Evolutionary conservation across 2,329 filamentous ascomycete species (phyloP).

Genomic region (Fusarium sororula): DNA sequence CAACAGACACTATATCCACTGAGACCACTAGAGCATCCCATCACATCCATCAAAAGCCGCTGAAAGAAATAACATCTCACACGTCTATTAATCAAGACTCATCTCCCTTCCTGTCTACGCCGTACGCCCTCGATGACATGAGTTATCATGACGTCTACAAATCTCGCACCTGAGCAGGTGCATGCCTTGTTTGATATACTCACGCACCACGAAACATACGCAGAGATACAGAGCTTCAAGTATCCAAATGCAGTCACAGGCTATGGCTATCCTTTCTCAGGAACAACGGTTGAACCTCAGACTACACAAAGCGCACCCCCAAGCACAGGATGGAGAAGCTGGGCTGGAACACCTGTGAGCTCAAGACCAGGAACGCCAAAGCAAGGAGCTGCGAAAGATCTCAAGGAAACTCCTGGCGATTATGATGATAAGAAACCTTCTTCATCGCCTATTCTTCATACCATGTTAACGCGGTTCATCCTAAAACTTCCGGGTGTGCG

Average conservation of each 20-base stretch:
- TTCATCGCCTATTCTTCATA: slow-evolving; percentile 73
- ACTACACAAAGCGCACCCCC: slow-evolving; percentile 12
- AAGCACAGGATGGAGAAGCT: slow-evolving; percentile 29
- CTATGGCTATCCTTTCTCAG: slow-evolving; percentile 76
- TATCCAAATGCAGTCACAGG: slow-evolving; percentile 67
- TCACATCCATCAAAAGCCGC: background rate
- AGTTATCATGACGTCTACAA: slow-evolving; percentile 35
- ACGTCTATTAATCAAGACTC: background rate
- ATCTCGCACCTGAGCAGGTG: slow-evolving; percentile 53
- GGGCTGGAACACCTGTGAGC: slow-evolving; percentile 36
- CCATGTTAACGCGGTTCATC: slow-evolving; percentile 71
- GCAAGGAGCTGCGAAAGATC: slow-evolving; percentile 27
- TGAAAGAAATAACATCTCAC: background rate
- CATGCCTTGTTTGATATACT: slow-evolving; percentile 68
- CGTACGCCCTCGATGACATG: slow-evolving; percentile 10
- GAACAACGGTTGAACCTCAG: slow-evolving; percentile 26
- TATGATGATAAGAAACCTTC: slow-evolving; percentile 47
- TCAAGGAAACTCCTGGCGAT: slow-evolving; percentile 4
- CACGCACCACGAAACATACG: slow-evolving; percentile 67
- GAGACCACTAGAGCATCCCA: background rate
- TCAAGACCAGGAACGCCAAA: slow-evolving; percentile 43
- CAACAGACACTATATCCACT: background rate
- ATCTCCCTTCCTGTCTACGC: background rate
- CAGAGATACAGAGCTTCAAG: slow-evolving; percentile 79
- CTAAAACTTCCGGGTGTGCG: slow-evolving; percentile 73